These are phyloP conservation scores for Datura wrightii DNA, from an alignment of 257 asterid species.

Conservation along the genomic window DNA sequence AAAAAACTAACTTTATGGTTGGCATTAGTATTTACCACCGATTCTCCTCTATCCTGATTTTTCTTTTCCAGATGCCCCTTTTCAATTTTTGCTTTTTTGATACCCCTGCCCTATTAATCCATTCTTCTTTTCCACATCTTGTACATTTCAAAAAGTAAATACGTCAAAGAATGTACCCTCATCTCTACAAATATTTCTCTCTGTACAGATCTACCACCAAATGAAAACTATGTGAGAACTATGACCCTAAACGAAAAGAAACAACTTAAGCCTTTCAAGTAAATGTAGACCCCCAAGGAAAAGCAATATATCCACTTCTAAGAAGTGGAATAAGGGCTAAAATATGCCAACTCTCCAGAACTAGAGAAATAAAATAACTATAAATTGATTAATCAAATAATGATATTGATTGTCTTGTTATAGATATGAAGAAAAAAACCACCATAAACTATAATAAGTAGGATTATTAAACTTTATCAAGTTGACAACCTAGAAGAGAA, in stretches of 20 bases:
- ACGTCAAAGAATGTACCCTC: background rate
- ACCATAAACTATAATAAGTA: background rate
- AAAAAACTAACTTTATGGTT: background rate
- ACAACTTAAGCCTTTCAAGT: background rate
- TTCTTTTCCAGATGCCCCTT: background rate
- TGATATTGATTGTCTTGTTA: constrained; percentile 8
- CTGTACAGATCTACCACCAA: background rate
- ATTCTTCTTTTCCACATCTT: background rate
- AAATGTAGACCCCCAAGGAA: background rate
- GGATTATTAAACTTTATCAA: background rate
- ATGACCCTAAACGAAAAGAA: background rate
- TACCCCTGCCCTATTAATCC: background rate
- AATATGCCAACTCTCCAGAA: background rate
- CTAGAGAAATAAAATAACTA: background rate
- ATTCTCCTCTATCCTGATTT: background rate
- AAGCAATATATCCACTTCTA: background rate
- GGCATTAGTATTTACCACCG: background rate
- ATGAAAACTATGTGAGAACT: background rate
- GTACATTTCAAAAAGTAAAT: background rate
- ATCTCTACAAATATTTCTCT: background rate
- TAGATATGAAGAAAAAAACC: background rate
- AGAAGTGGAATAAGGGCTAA: background rate
- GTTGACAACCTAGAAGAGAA: background rate
- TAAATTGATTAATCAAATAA: background rate
- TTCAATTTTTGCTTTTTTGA: background rate